Evolutionary conservation across 768 basidiomycete genomes (phyloP), one percentile per base, ranked within the genome.

Genomic region (Lactarius deliciosus): DNA sequence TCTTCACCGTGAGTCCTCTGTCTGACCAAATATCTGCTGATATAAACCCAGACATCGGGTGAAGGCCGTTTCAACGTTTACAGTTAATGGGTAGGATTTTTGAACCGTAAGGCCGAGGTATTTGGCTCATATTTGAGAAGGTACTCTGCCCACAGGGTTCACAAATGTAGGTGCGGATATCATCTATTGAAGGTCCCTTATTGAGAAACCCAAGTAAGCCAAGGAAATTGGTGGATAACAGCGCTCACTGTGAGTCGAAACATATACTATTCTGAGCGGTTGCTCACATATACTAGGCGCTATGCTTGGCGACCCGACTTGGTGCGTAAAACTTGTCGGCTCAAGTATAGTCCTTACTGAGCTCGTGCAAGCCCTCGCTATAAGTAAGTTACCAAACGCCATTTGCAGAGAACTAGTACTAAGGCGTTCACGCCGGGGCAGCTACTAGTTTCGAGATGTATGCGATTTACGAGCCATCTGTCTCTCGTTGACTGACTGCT

Each of bases 141-240:
- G n/a, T 69, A 67, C 47, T 69, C 60, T 28, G 30, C 47, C 34
- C 38, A 62, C 32, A 66, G 61, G 45, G 50, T 69, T 25, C 65
- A 69, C 50, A 69, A 22, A 63, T 36, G 68, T 66, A 60, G 16
- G 50, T 16, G 58, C 25, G 16, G 16, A 36, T 13, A 30, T 16
- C 30, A 3, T 34, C 36, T 57, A 9, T 40, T 20, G 18, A 5
- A 36, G 16, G 22, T 10, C 8, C 5, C 30, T 55, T 45, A 25
- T 16, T 59, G 36, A 43, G n/a, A 25, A 16, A 30, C 11, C n/a
- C 50, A 40, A 69, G 68, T 69, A 38, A 66, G 68, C 64, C 28
- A 30, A 22, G 57, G 65, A 30, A 69, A 69, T 59, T 60, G 57
- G 68, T 60, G 61, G 65, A 6, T 69, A 30, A 66, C 65, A 3